Conservation (phyloP, 163 green algal genomes). For the Chloromonas sp. region DNA sequence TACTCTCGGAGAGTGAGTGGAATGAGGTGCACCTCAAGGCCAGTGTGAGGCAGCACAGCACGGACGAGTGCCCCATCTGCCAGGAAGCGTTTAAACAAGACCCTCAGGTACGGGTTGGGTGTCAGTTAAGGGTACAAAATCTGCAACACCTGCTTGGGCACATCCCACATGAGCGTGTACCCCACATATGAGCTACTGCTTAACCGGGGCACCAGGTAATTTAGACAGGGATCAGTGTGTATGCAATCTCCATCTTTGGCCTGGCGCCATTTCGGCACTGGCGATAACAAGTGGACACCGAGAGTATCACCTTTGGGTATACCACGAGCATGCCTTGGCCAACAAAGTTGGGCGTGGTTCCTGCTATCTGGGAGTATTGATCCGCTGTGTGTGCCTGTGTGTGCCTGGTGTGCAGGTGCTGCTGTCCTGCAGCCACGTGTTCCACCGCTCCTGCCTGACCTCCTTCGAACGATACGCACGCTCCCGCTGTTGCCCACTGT, state of each 20-base stretch:
- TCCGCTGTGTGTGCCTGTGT: not conserved
- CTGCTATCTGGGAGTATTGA: no score
- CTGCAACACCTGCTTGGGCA: no score
- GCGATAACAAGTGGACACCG: no score
- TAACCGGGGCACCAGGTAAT: not conserved
- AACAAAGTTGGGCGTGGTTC: no score
- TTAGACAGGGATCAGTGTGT: not conserved
- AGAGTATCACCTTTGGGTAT: no score
- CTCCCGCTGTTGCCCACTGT: conserved; percentile 54
- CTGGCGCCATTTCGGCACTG: no score
- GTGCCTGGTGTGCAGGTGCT: conserved; percentile 45
- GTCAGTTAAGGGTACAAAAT: not conserved
- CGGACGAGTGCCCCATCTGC: conserved; percentile 36
- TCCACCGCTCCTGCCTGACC: conserved; percentile 60
- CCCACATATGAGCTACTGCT: not conserved
- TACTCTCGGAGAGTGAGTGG: conserved; percentile 23
- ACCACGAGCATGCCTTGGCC: no score
- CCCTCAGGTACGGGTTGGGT: conserved; percentile 19
- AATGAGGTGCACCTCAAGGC: conserved; percentile 19
- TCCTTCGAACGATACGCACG: conserved; percentile 54
- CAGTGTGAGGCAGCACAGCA: conserved; percentile 23
- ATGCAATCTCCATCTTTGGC: not conserved
- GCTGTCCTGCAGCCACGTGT: conserved; percentile 66
- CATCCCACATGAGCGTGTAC: not conserved
- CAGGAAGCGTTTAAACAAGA: conserved; percentile 35